Evolutionary conservation across 495 filamentous ascomycete genomes (phyloP).

Genomic region (Antarctomyces pellizariae): DNA sequence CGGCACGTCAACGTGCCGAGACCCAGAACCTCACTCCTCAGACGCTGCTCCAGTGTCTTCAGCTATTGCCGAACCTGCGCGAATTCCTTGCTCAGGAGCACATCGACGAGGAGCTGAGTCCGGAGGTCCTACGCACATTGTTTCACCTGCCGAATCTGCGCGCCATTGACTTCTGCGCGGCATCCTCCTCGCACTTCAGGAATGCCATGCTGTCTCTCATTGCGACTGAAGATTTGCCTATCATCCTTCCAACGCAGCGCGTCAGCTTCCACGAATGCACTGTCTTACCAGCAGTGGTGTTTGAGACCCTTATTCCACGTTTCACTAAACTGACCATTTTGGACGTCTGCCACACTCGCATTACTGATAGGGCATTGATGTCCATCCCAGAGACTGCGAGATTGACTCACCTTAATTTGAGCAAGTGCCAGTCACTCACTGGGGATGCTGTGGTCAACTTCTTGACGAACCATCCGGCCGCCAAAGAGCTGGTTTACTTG

Average conservation of each 20-base stretch:
- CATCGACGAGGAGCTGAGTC: slow-evolving; percentile 53
- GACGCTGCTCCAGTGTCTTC: slow-evolving; percentile 52
- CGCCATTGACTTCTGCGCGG: slow-evolving; percentile 61
- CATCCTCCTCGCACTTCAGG: slow-evolving; percentile 47
- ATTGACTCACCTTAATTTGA: slow-evolving; percentile 62
- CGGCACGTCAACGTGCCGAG: slow-evolving; percentile 53
- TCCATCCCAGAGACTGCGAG: slow-evolving; percentile 47
- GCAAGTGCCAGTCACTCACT: slow-evolving; percentile 49
- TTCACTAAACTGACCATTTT: slow-evolving; percentile 51
- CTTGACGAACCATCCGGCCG: slow-evolving; percentile 47
- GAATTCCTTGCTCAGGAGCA: slow-evolving; percentile 73
- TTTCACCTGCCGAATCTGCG: slow-evolving; percentile 44
- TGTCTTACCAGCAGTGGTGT: slow-evolving; percentile 41
- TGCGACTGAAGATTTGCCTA: slow-evolving; percentile 14
- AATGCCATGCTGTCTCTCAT: slow-evolving; percentile 26
- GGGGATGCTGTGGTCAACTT: slow-evolving; percentile 47
- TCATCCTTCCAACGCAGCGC: slow-evolving; percentile 34
- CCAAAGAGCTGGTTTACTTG: slow-evolving; percentile 40
- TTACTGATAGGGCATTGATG: slow-evolving; percentile 47
- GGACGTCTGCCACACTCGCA: slow-evolving; percentile 56
- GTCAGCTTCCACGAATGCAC: slow-evolving; percentile 67
- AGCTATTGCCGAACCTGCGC: slow-evolving; percentile 50
- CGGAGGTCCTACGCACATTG: slow-evolving; percentile 43
- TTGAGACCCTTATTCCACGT: slow-evolving; percentile 46
- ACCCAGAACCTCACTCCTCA: slow-evolving; percentile 61